A percentile compares a stretch with the other conserved stretches of the same genome.
Evolutionary conservation across 495 filamentous ascomycete species (phyloP).

Genomic region (Penicillium steckii): DNA sequence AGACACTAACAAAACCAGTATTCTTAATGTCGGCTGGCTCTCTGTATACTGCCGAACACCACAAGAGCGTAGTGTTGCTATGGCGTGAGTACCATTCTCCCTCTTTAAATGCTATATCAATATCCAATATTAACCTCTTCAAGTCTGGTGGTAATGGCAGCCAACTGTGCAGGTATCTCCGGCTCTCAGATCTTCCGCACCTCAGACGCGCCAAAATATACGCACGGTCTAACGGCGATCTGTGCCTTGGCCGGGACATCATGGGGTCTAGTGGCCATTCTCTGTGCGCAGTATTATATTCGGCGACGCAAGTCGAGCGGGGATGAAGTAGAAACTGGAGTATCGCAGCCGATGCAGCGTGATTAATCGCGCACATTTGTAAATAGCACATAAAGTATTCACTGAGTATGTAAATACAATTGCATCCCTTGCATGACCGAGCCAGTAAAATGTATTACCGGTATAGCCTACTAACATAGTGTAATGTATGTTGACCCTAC

Average conservation of each 20-base stretch:
- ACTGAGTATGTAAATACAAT: not conserved
- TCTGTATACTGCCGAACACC: constrained; percentile 44
- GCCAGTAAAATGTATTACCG: no score
- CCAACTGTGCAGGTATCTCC: constrained; percentile 51
- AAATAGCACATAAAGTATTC: not conserved
- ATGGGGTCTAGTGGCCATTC: constrained; percentile 23
- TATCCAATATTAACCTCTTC: constrained; percentile 10
- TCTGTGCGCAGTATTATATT: constrained; percentile 23
- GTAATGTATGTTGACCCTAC: not conserved
- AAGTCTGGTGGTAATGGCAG: constrained; percentile 54
- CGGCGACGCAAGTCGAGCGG: constrained; percentile 10
- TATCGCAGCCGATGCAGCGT: not conserved
- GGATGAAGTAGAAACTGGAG: not conserved
- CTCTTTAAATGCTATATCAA: constrained; percentile 1
- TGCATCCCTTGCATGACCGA: not conserved
- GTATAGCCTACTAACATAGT: not conserved
- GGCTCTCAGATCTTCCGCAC: constrained; percentile 55
- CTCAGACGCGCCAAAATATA: constrained; percentile 50
- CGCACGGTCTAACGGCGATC: constrained; percentile 39
- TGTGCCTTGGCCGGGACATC: constrained; percentile 31
- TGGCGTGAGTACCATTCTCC: constrained; percentile 41
- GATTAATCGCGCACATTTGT: not conserved
- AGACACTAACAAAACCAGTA: constrained; percentile 16
- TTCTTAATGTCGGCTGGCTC: constrained; percentile 49
- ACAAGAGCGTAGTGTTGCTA: constrained; percentile 50